Conservation (phyloP, 352 stramenopile species). For the Pilasporangium apinafurcum region DNA sequence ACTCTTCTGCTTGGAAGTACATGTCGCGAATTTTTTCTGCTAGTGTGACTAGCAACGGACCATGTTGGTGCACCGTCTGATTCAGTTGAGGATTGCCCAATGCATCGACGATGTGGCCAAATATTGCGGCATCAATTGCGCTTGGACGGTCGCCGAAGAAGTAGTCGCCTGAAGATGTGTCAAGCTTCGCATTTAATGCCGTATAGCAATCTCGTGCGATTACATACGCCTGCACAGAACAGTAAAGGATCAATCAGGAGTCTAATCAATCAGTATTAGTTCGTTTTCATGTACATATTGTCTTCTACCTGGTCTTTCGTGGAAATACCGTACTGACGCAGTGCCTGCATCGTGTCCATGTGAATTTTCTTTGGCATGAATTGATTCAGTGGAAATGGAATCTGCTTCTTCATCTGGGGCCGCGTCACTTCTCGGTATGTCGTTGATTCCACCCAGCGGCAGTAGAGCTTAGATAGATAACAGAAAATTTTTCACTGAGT, state of each 20-base stretch:
- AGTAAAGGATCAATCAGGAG: background rate
- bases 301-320: slow-evolving; percentile 55
- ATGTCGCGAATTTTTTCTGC: slow-evolving; percentile 63
- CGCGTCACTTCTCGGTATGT: slow-evolving; percentile 84
- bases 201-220: slow-evolving; percentile 82
- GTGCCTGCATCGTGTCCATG: slow-evolving; percentile 49
- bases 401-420: slow-evolving; percentile 69
- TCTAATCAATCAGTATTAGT: too few species aligned
- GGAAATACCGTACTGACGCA: slow-evolving; percentile 44
- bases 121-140: slow-evolving; percentile 72
- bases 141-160: slow-evolving; percentile 70
- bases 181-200: slow-evolving; percentile 75
- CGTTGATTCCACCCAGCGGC: slow-evolving; percentile 77
- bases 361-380: slow-evolving; percentile 85
- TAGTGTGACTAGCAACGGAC: slow-evolving; percentile 63
- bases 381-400: slow-evolving; percentile 80
- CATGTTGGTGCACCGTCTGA: slow-evolving; percentile 67
- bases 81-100: slow-evolving; percentile 67
- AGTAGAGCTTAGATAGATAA: slow-evolving; percentile 52
- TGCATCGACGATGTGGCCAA: slow-evolving; percentile 79
- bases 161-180: slow-evolving; percentile 34
- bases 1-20: slow-evolving; percentile 49
- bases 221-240: slow-evolving; percentile 41
- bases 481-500: background rate
- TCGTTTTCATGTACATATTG: too few species aligned